Conservation (phyloP, 2,329 filamentous ascomycete species). For the Neurospora sp. region DNA sequence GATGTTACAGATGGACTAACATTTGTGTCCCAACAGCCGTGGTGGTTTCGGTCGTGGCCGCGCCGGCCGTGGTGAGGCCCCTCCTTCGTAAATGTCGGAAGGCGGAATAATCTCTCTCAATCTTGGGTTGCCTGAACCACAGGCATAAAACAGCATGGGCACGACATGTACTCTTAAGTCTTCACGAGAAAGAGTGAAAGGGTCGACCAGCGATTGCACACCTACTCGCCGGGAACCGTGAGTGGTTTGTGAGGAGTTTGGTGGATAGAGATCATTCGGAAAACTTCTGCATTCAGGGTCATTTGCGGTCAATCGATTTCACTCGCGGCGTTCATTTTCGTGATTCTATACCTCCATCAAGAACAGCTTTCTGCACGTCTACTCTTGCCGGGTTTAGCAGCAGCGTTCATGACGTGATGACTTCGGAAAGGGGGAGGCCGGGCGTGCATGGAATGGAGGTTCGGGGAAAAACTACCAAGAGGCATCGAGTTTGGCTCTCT, state of each 20-base stretch:
- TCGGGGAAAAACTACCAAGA: background rate
- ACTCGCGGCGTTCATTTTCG: background rate
- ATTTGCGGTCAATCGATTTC: slow-evolving; percentile 8
- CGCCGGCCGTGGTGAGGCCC: slow-evolving; percentile 66
- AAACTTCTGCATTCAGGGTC: slow-evolving; percentile 22
- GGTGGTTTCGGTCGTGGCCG: slow-evolving; percentile 84
- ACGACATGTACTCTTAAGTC: slow-evolving; percentile 37
- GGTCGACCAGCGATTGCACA: slow-evolving; percentile 21
- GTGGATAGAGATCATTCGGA: slow-evolving; percentile 23
- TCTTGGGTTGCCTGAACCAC: slow-evolving; percentile 16
- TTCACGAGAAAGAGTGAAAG: slow-evolving; percentile 13
- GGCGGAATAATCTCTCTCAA: slow-evolving; percentile 16
- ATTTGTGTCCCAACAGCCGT: slow-evolving; percentile 45
- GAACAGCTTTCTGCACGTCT: background rate
- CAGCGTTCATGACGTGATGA: background rate
- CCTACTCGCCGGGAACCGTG: slow-evolving; percentile 20
- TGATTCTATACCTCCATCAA: background rate
- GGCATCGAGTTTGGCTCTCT: background rate
- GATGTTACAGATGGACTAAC: slow-evolving; percentile 20
- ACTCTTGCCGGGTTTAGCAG: background rate
- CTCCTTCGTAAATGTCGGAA: slow-evolving; percentile 45
- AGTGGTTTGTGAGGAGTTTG: slow-evolving; percentile 24
- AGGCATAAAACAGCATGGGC: slow-evolving; percentile 17
- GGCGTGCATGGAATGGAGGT: background rate
- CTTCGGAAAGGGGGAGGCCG: background rate